Conservation (phyloP, 208 protist species). For the Phytomonas sp. region DNA sequence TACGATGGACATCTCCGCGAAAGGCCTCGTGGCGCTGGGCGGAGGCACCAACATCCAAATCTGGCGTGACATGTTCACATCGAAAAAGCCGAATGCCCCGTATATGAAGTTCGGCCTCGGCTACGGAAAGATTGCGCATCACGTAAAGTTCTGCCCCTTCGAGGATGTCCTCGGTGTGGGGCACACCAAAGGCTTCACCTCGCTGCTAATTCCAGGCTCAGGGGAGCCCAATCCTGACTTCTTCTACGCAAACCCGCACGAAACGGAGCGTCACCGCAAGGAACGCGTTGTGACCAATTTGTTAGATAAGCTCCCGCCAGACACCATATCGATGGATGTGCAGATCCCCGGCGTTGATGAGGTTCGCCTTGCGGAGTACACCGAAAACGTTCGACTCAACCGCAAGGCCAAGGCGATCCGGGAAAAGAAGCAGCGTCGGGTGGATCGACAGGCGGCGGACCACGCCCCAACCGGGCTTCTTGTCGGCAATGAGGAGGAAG, state of each 20-base stretch:
- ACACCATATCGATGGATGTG: slow-evolving; percentile 89
- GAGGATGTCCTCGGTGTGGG: slow-evolving; percentile 87
- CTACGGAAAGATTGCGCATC: slow-evolving; percentile 76
- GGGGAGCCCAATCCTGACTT: slow-evolving; percentile 91
- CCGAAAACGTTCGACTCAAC: slow-evolving; percentile 73
- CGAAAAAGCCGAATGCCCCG: slow-evolving; percentile 62
- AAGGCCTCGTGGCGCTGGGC: slow-evolving; percentile 80
- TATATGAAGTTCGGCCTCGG: slow-evolving; percentile 85
- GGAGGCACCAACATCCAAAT: slow-evolving; percentile 75
- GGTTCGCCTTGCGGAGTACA: slow-evolving; percentile 70
- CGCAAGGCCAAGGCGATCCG: slow-evolving; percentile 73
- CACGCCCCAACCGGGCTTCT: slow-evolving; percentile 39
- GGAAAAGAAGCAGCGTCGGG: slow-evolving; percentile 75
- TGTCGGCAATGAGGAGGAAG: slow-evolving; percentile 50
- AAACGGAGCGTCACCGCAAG: slow-evolving; percentile 86
- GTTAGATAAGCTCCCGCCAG: slow-evolving; percentile 90
- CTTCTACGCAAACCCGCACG: slow-evolving; percentile 91
- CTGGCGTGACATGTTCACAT: slow-evolving; percentile 79
- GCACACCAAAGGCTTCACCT: slow-evolving; percentile 85
- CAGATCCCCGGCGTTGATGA: slow-evolving; percentile 79
- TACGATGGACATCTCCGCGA: slow-evolving; percentile 77
- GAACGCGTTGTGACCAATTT: slow-evolving; percentile 78
- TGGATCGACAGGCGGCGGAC: slow-evolving; percentile 24
- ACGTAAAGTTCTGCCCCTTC: slow-evolving; percentile 83
- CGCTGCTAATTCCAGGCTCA: slow-evolving; percentile 79